These are phyloP conservation scores for Naematelia aurantialba DNA, from an alignment of 768 basidiomycete species.

Conservation along the genomic window DNA sequence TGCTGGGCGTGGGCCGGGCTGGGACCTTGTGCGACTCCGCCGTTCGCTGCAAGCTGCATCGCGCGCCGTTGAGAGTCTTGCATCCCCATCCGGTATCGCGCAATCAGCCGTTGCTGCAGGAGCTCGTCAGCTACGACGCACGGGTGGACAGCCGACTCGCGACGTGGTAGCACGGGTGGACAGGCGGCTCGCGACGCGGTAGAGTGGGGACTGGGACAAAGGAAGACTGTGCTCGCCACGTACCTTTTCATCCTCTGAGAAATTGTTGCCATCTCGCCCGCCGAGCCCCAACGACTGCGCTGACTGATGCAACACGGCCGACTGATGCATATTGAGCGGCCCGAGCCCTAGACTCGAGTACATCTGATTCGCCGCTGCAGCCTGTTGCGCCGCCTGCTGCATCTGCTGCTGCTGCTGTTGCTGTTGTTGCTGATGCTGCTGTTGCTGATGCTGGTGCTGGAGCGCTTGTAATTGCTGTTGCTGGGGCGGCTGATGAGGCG, in stretches of 20 bases:
- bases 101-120: constrained; percentile 30
- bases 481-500: constrained; percentile 10
- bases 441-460: no score
- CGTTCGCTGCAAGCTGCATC: constrained; percentile 22
- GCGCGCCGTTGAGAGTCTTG: constrained; percentile 31
- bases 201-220: no score
- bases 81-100: constrained; percentile 24
- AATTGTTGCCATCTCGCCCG: constrained; percentile 29
- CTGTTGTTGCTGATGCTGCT: constrained; percentile 9
- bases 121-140: constrained; percentile 3
- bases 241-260: constrained; percentile 30
- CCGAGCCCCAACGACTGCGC: constrained; percentile 32
- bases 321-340: constrained; percentile 29
- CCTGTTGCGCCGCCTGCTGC: constrained; percentile 22
- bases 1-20: constrained; percentile 4
- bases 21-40: constrained; percentile 6
- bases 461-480: constrained; percentile 17
- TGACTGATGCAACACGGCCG: constrained; percentile 26
- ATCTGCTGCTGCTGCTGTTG: constrained; percentile 11
- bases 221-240: no score
- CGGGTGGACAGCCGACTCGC: no score
- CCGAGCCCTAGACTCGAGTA: constrained; percentile 35
- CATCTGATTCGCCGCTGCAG: constrained; percentile 33
- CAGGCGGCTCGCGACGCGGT: no score
- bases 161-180: no score